These are phyloP conservation scores for Hypoxylon sp. DNA, from an alignment of 2,329 filamentous ascomycete genomes.

Conservation along the genomic window DNA sequence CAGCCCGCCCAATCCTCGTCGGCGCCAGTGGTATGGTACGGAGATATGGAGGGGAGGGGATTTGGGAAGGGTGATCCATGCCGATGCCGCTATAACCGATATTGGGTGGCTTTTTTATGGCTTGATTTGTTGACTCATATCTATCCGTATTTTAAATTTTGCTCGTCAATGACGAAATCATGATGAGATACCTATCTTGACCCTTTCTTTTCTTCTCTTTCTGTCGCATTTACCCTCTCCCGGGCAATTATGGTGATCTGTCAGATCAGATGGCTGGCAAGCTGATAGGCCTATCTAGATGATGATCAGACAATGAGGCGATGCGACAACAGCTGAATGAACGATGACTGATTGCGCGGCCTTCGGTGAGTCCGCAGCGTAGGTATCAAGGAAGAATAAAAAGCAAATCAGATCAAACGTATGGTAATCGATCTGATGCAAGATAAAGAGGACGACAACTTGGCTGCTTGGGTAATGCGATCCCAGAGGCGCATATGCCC, in stretches of 20 bases:
- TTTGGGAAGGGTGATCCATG: too few relatives aligned
- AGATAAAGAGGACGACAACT: conserved; percentile 4
- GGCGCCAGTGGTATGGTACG: conserved; percentile 31
- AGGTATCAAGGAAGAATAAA: too few relatives aligned
- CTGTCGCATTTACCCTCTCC: not conserved
- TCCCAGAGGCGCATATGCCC: too few relatives aligned
- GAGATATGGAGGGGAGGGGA: conserved; percentile 7
- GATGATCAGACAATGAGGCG: too few relatives aligned
- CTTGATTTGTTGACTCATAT: not conserved
- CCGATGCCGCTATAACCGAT: conserved; percentile 31
- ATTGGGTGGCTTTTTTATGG: conserved; percentile 4
- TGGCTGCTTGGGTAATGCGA: too few relatives aligned
- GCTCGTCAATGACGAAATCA: conserved; percentile 1
- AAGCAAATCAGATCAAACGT: too few relatives aligned
- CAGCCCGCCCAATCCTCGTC: conserved; percentile 32
- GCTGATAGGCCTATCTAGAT: too few relatives aligned
- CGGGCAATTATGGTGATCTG: too few relatives aligned
- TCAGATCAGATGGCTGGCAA: too few relatives aligned
- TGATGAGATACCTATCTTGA: conserved; percentile 10
- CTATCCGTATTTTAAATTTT: not conserved
- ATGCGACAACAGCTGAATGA: not conserved
- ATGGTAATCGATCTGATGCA: too few relatives aligned
- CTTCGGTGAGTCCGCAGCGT: conserved; percentile 1
- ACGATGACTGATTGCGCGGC: conserved; percentile 20
- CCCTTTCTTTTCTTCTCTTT: conserved; percentile 2